A percentile compares a stretch with the other conserved stretches of the same genome.
Conservation (phyloP, 148 eudicot species). For the Amaranthus palmeri region DNA sequence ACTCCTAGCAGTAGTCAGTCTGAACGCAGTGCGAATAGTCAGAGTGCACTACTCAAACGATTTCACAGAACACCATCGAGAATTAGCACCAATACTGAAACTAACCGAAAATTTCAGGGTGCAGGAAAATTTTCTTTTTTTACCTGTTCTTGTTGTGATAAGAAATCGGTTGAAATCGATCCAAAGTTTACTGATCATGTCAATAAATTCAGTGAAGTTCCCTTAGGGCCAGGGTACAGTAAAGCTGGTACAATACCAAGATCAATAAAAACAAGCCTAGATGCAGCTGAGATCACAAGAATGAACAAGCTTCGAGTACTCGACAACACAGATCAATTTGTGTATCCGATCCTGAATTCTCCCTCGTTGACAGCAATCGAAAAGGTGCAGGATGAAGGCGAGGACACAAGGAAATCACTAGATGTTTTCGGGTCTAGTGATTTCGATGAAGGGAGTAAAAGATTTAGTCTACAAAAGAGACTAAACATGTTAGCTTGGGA, state of each 20-base stretch:
- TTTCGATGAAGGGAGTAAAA: constrained; percentile 22
- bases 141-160: constrained; percentile 47
- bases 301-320: constrained; percentile 15
- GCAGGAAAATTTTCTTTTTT: constrained; percentile 39
- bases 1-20: constrained; percentile 58
- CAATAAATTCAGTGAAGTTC: background rate
- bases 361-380: background rate
- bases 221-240: background rate
- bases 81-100: background rate
- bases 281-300: constrained; percentile 18
- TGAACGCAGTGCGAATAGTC: constrained; percentile 66
- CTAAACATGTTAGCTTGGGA: constrained; percentile 42
- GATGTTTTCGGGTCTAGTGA: constrained; percentile 41
- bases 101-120: constrained; percentile 13
- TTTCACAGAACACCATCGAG: constrained; percentile 23
- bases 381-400: constrained; percentile 16
- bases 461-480: constrained; percentile 31
- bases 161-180: constrained; percentile 42
- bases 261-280: constrained; percentile 16
- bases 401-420: constrained; percentile 31
- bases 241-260: constrained; percentile 4
- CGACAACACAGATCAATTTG: constrained; percentile 8
- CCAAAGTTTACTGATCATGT: constrained; percentile 6
- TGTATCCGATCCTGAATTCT: background rate
- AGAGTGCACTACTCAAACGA: constrained; percentile 37